A percentile compares a stretch with the other conserved stretches of the same genome.
Conservation (phyloP, 148 eudicot genomes). For the Fagopyrum homotropicum region DNA sequence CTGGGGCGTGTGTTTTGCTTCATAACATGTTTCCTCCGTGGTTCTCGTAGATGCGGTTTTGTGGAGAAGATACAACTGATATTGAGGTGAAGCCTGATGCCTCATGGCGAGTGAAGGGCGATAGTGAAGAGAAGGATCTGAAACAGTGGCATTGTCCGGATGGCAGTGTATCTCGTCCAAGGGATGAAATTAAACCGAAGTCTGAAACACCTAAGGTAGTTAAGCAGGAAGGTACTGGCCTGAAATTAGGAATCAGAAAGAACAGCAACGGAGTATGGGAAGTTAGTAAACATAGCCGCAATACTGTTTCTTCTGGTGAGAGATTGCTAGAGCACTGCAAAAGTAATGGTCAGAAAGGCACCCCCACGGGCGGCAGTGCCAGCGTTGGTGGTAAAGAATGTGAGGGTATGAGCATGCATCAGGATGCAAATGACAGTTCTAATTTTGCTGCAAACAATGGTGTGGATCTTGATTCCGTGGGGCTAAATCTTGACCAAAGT, state of each 20-base stretch:
- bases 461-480: slow-evolving; percentile 45
- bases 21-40: slow-evolving; percentile 5
- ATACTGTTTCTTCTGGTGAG: slow-evolving; percentile 35
- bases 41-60: slow-evolving; percentile 47
- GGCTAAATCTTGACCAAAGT: slow-evolving; percentile 36
- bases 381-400: slow-evolving; percentile 58
- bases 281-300: slow-evolving; percentile 39
- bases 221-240: slow-evolving; percentile 44
- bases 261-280: slow-evolving; percentile 59
- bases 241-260: slow-evolving; percentile 55
- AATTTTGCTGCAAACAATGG: slow-evolving; percentile 41
- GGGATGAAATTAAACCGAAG: slow-evolving; percentile 22
- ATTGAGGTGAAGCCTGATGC: slow-evolving; percentile 96
- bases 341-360: slow-evolving; percentile 29
- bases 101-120: slow-evolving; percentile 93
- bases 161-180: slow-evolving; percentile 38
- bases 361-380: slow-evolving; percentile 59
- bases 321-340: slow-evolving; percentile 27
- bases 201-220: slow-evolving; percentile 38
- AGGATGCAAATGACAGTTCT: slow-evolving; percentile 36
- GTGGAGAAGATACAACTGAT: slow-evolving; percentile 83
- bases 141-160: slow-evolving; percentile 65
- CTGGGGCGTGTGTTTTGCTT: not conserved
- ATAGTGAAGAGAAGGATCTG: slow-evolving; percentile 46
- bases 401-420: slow-evolving; percentile 55